These are phyloP conservation scores for Solanum megistacrolobum DNA, from an alignment of 257 asterid species.

Conservation along the genomic window DNA sequence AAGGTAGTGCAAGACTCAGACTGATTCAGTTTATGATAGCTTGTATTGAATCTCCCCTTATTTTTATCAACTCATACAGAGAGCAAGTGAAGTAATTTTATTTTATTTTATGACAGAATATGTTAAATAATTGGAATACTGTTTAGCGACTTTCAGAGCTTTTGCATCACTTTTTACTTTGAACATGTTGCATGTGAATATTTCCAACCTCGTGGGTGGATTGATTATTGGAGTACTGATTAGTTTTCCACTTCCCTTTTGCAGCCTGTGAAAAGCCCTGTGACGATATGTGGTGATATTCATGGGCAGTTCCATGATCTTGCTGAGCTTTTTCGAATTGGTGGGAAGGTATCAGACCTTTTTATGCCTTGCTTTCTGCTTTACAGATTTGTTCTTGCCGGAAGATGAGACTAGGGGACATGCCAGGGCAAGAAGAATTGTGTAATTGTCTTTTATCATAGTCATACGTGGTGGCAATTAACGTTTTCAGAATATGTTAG, in stretches of 20 bases:
- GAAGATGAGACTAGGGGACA: background rate
- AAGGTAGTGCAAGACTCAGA: background rate
- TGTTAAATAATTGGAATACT: background rate
- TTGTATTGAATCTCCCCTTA: background rate
- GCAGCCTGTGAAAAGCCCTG: constrained; percentile 15
- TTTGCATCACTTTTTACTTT: background rate
- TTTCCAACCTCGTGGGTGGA: constrained; percentile 33
- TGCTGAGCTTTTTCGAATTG: constrained; percentile 24
- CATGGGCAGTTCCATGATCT: constrained; percentile 57
- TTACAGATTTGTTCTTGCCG: background rate
- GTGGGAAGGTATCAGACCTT: constrained; percentile 35
- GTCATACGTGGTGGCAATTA: background rate
- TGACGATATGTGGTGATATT: constrained; percentile 12
- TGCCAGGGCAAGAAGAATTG: background rate
- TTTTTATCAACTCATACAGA: background rate
- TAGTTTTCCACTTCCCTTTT: background rate
- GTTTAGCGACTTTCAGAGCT: background rate
- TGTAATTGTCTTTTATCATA: background rate
- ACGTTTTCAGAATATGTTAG: background rate
- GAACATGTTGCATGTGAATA: background rate
- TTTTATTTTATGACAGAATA: background rate
- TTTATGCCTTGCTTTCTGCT: background rate
- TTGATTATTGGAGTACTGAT: background rate
- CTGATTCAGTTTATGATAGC: background rate
- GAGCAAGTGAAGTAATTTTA: background rate